Evolutionary conservation across 2,329 filamentous ascomycete species (phyloP).

Genomic region (Clarireedia homoeocarpa): DNA sequence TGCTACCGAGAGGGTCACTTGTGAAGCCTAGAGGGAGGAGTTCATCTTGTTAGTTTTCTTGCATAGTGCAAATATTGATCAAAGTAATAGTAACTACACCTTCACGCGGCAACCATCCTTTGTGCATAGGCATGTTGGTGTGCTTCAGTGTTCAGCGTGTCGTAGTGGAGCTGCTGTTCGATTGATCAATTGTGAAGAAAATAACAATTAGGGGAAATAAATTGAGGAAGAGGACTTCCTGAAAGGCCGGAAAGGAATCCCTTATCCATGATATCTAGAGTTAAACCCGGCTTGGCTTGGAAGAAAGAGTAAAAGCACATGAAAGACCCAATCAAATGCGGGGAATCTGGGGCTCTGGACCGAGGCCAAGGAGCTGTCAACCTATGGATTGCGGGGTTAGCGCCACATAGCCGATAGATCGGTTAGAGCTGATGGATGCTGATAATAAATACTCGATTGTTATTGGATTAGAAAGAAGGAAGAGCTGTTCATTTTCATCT

Average conservation of each 20-base stretch:
- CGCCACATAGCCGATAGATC: neutral
- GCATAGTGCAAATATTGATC: too few species aligned
- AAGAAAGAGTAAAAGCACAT: neutral
- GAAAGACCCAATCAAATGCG: neutral
- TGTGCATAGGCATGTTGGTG: conserved; percentile 38
- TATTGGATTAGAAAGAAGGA: too few species aligned
- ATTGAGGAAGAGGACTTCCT: neutral
- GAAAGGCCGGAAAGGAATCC: too few species aligned
- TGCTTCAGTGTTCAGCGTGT: neutral
- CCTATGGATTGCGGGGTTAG: neutral
- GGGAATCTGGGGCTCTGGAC: neutral
- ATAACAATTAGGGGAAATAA: neutral
- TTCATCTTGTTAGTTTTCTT: neutral
- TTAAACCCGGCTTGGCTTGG: neutral
- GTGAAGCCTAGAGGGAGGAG: conserved; percentile 38
- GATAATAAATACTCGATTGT: too few species aligned
- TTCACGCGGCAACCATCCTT: conserved; percentile 46
- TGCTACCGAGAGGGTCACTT: conserved; percentile 48
- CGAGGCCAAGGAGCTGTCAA: neutral
- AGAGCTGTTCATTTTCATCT: too few species aligned
- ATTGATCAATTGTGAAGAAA: neutral
- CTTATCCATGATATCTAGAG: too few species aligned
- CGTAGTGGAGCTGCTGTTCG: neutral
- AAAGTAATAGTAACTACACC: conserved; percentile 26
- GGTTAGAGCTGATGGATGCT: too few species aligned